These are phyloP conservation scores for Fallopia convolvulus DNA, from an alignment of 148 eudicot genomes.

Conservation along the genomic window DNA sequence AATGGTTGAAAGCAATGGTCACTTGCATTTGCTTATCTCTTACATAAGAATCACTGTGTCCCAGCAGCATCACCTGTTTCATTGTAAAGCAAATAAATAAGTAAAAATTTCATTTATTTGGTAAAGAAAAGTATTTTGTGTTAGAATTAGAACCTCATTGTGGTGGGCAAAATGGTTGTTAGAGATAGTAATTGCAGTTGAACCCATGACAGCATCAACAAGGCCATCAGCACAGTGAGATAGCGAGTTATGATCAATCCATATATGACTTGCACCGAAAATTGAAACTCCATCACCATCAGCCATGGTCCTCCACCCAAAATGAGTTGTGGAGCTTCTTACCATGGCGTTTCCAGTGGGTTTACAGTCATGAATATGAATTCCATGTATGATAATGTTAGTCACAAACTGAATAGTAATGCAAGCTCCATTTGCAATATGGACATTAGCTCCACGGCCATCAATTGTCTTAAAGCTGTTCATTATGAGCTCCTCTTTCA, in stretches of 20 bases:
- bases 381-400: constrained; percentile 72
- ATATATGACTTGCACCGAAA: constrained; percentile 77
- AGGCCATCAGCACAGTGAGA: constrained; percentile 88
- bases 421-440: constrained; percentile 78
- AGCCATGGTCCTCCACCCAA: constrained; percentile 90
- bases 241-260: constrained; percentile 85
- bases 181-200: constrained; percentile 81
- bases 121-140: too few species aligned
- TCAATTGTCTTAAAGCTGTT: constrained; percentile 91
- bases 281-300: constrained; percentile 81
- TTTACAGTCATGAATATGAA: constrained; percentile 76
- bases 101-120: too few species aligned
- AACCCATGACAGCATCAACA: constrained; percentile 88
- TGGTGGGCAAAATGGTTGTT: constrained; percentile 87
- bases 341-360: constrained; percentile 93
- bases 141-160: constrained; percentile 49
- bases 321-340: constrained; percentile 65
- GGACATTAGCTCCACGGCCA: constrained; percentile 74
- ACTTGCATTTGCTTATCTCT: constrained; percentile 87
- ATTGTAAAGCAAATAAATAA: constrained; percentile 1
- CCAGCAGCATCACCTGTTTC: constrained; percentile 74
- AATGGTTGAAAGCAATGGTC: constrained; percentile 89
- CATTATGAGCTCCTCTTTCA: constrained; percentile 86
- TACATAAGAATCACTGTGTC: constrained; percentile 70
- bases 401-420: constrained; percentile 73